Evolutionary conservation across 441 rosid genomes (phyloP).

Genomic region (Populus trichocarpa): DNA sequence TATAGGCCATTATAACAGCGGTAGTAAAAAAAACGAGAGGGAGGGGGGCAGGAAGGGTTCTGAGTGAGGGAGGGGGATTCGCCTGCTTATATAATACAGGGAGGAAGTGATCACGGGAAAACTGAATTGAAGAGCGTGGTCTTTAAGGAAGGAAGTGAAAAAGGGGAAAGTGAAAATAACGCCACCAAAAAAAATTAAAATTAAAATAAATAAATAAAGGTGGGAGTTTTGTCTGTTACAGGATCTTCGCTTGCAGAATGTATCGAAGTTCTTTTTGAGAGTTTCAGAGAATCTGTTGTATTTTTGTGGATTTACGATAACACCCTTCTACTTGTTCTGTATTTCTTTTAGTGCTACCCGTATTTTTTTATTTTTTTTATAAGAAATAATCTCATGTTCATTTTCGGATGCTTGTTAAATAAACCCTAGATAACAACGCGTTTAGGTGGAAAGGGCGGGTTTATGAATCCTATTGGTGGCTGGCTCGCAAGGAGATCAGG

Average conservation of each 20-base stretch:
- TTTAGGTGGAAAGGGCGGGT: too few relatives aligned
- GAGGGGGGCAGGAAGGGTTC: not conserved
- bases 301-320: not conserved
- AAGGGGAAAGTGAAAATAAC: not conserved
- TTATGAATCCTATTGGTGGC: too few relatives aligned
- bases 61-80: not conserved
- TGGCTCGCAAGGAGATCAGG: too few relatives aligned
- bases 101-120: not conserved
- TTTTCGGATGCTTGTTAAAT: not conserved
- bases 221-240: not conserved
- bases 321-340: not conserved
- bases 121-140: not conserved
- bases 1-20: slow-evolving; percentile 35
- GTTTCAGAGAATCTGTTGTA: not conserved
- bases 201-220: too few relatives aligned
- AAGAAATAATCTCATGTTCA: too few relatives aligned
- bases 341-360: too few relatives aligned
- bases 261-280: not conserved
- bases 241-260: not conserved
- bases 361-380: too few relatives aligned
- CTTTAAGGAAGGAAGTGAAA: not conserved
- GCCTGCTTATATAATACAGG: not conserved
- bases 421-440: too few relatives aligned
- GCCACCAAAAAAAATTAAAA: not conserved
- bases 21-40: not conserved